Conservation (phyloP, 1,284 basidiomycete species). For the Hypsizygus ulmarius region DNA sequence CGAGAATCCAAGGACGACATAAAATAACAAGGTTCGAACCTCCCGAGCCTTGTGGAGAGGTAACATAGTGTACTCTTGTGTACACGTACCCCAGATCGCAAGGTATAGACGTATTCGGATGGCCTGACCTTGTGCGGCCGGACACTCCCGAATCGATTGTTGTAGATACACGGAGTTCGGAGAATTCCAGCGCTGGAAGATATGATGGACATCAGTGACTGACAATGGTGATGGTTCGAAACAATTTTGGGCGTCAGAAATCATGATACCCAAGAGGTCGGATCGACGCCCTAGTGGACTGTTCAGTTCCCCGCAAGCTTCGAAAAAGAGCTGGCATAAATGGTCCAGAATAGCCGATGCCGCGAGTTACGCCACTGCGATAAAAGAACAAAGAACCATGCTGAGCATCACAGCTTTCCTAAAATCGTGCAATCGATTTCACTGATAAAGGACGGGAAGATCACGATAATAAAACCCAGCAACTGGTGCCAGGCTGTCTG, state of each 20-base stretch:
- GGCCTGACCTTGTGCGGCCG: conserved; percentile 12
- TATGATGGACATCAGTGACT: conserved; percentile 17
- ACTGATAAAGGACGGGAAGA: too few relatives aligned
- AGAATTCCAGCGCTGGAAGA: conserved; percentile 10
- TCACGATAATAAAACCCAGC: conserved; percentile 3
- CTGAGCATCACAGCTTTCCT: neutral
- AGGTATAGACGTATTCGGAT: conserved; percentile 1
- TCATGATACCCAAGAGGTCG: conserved; percentile 5
- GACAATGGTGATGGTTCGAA: conserved; percentile 6
- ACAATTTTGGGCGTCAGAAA: conserved; percentile 12
- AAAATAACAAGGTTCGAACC: too few relatives aligned
- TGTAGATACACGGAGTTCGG: conserved; percentile 11
- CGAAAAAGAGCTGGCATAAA: neutral
- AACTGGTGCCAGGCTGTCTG: conserved; percentile 14
- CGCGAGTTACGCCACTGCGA: neutral
- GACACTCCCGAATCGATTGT: conserved; percentile 14
- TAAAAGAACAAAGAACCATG: neutral
- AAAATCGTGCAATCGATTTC: neutral
- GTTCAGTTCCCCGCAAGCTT: neutral
- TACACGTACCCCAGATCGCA: neutral
- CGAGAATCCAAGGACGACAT: too few relatives aligned
- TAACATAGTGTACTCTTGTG: neutral
- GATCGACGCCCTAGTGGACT: neutral
- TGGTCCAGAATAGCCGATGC: neutral
- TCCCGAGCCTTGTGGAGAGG: neutral